Percentiles rank a stretch among this genome's conserved stretches.
phyloP scores from a whole-genome alignment of 257 asterid species.

The Solanum microdontum region DNA sequence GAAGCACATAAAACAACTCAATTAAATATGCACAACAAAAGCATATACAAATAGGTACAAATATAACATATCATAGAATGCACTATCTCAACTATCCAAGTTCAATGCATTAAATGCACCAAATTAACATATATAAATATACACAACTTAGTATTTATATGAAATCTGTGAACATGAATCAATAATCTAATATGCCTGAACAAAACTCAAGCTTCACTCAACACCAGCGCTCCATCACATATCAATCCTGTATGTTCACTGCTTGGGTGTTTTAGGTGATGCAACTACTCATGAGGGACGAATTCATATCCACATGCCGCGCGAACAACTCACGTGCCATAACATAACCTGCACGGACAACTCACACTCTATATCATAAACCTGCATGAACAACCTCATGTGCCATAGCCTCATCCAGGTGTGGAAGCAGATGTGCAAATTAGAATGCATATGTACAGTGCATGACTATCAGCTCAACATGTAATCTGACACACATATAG shows the following conservation, averaged over 20 bases:
- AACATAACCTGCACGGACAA: neutral
- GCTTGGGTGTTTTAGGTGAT: neutral
- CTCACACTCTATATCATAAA: neutral
- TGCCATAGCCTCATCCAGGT: neutral
- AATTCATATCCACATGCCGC: neutral
- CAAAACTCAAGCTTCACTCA: neutral
- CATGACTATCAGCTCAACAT: neutral
- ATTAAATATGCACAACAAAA: neutral
- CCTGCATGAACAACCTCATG: neutral
- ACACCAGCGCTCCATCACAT: neutral
- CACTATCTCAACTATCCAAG: neutral
- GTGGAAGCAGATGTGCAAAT: neutral
- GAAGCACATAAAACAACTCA: neutral
- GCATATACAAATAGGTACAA: neutral
- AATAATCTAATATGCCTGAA: neutral
- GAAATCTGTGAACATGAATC: neutral
- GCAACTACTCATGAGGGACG: neutral
- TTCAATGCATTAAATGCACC: neutral
- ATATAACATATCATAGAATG: neutral
- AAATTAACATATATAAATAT: neutral
- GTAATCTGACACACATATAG: neutral
- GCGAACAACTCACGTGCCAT: neutral
- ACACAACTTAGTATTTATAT: neutral
- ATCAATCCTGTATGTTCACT: neutral
- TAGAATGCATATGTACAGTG: neutral